Conservation (phyloP, 2,329 filamentous ascomycete species). For the Esteya vermicola region DNA sequence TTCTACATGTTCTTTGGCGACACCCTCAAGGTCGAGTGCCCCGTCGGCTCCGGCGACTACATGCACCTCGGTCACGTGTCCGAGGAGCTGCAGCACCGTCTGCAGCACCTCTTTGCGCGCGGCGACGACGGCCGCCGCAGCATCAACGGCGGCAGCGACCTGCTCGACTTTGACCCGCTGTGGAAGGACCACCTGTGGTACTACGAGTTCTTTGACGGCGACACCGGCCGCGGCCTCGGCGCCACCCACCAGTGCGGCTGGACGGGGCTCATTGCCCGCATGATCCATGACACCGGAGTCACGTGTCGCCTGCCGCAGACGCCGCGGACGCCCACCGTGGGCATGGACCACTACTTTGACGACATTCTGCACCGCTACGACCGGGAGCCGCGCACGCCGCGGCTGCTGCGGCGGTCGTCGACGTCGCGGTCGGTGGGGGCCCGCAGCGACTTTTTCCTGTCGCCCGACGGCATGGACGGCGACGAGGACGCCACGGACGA, state of each 20-base stretch:
- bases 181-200: slow-evolving; percentile 95
- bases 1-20: slow-evolving; percentile 96
- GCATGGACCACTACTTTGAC: slow-evolving; percentile 89
- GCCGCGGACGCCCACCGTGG: slow-evolving; percentile 70
- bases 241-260: slow-evolving; percentile 93
- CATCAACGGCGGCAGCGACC: slow-evolving; percentile 72
- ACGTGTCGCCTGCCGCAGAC: slow-evolving; percentile 88
- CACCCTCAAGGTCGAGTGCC: slow-evolving; percentile 79
- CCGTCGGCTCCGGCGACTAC: slow-evolving; percentile 80
- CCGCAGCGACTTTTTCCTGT: slow-evolving; percentile 54
- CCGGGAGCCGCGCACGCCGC: slow-evolving; percentile 26
- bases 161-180: slow-evolving; percentile 78
- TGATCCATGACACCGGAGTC: slow-evolving; percentile 93
- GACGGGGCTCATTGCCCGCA: slow-evolving; percentile 88
- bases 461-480: slow-evolving; percentile 28
- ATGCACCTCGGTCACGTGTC: slow-evolving; percentile 95
- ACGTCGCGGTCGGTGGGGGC: slow-evolving; percentile 72
- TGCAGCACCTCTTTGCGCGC: slow-evolving; percentile 81
- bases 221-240: slow-evolving; percentile 75
- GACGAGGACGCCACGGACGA: slow-evolving; percentile 18
- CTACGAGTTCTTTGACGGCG: slow-evolving; percentile 94
- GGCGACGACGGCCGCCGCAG: slow-evolving; percentile 76
- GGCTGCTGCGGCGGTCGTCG: slow-evolving; percentile 65
- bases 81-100: slow-evolving; percentile 85
- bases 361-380: slow-evolving; percentile 56